phyloP scores from a whole-genome alignment of 2,329 filamentous ascomycete species.

The Pseudocercospora vitis region DNA sequence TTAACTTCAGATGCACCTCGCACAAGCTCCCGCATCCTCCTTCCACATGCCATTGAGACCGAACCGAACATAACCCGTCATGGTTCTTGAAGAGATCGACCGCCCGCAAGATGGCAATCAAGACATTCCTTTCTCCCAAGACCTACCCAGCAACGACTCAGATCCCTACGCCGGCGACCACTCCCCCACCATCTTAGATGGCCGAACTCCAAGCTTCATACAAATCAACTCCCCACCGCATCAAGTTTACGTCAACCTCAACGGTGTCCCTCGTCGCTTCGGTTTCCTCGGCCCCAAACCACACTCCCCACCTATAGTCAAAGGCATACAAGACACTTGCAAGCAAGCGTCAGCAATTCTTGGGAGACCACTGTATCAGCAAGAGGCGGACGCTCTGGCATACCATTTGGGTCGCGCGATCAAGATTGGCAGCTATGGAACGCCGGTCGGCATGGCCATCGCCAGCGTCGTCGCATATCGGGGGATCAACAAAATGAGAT shows the following conservation, averaged over 20 bases:
- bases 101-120: conserved; percentile 41
- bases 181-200: conserved; percentile 39
- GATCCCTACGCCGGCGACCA: conserved; percentile 42
- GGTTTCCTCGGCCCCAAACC: conserved; percentile 36
- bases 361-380: conserved; percentile 40
- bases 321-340: conserved; percentile 36
- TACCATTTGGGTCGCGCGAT: conserved; percentile 43
- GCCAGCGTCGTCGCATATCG: conserved; percentile 40
- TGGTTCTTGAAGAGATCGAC: conserved; percentile 21
- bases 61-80: background rate
- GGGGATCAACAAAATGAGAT: conserved; percentile 39
- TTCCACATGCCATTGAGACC: background rate
- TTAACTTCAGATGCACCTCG: background rate
- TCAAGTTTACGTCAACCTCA: conserved; percentile 39
- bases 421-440: conserved; percentile 42
- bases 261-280: conserved; percentile 36
- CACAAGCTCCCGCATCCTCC: background rate
- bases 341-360: conserved; percentile 36
- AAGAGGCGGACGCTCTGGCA: conserved; percentile 47
- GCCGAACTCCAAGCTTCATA: conserved; percentile 31
- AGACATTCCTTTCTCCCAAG: conserved; percentile 36
- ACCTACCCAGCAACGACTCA: conserved; percentile 37
- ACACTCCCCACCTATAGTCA: conserved; percentile 32
- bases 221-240: conserved; percentile 15
- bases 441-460: conserved; percentile 36